Base-by-base conservation (phyloP, 106 monocot species). In the Platanthera guangdongensis region DNA sequence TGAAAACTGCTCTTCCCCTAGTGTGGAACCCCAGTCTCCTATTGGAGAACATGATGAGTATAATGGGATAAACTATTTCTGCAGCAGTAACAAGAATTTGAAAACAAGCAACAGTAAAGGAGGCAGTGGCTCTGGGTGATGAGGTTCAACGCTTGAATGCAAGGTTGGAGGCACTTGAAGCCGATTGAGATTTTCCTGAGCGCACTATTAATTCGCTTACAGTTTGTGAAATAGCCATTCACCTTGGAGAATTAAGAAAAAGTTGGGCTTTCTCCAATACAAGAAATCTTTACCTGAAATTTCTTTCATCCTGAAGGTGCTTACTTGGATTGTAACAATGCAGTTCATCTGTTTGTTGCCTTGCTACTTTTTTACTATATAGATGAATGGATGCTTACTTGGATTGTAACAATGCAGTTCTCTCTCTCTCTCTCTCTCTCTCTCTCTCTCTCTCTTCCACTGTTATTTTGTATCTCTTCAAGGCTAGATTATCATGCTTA, bases 131-230 rank as follows among this genome's bases (percentile, higher is more conserved):
- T 63, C 47, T 80, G 21, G 74, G 80, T 51, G 53, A 80, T 74
- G 80, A 74, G 46, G 32, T 80, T 74, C 57, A 53, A 45, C 80
- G 74, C n/a, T 74, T 80, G 48, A 62, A 51, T 67, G 63, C 57
- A 50, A 80, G 80, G 47, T 74, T 80, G 74, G 80, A 80, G 67
- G 80, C 80, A 65, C 80, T 80, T 47, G 80, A 80, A 53, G 64
- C 73, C 9, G 74, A 80, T 52, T 64, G 74, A 45, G 72, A 74
- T 74, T 80, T 80, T 67, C 74, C 74, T 21, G 80, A 80, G 25
- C 80, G 73, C 9, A 52, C 80, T 52, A 51, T 74, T 74, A 64
- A 72, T 49, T 74, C 79, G 21, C 79, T 80, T 64, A 80, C 51
- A 64, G 46, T 80, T 74, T 74, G 67, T 32, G 80, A 80, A 62